phyloP scores from a whole-genome alignment of 1,284 basidiomycete genomes.

The Trichosporon sp. region DNA sequence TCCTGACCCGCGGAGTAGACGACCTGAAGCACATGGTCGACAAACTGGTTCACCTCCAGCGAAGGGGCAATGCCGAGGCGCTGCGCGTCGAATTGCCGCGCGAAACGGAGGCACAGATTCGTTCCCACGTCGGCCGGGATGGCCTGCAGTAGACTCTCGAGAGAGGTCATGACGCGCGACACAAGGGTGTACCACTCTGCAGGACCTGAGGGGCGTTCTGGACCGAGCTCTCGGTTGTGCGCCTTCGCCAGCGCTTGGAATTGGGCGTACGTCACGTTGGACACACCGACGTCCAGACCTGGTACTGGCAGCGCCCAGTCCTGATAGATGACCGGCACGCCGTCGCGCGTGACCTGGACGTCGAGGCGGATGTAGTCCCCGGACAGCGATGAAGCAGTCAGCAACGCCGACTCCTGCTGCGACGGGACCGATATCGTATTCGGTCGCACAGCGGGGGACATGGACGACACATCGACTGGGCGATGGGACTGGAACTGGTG shows the following conservation, averaged over 20 bases:
- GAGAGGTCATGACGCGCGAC: conserved; percentile 66
- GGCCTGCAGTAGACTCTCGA: conserved; percentile 73
- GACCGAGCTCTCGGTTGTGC: conserved; percentile 59
- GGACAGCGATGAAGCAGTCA: conserved; percentile 62
- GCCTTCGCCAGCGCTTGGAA: conserved; percentile 69
- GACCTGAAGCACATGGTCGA: conserved; percentile 76
- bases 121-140: conserved; percentile 74
- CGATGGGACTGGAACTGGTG: conserved; percentile 56
- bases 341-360: conserved; percentile 89
- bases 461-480: conserved; percentile 45
- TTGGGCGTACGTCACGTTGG: conserved; percentile 78
- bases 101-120: conserved; percentile 76
- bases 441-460: conserved; percentile 48
- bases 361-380: conserved; percentile 83
- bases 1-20: conserved; percentile 68
- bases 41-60: conserved; percentile 74
- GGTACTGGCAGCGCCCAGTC: conserved; percentile 72
- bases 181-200: conserved; percentile 66
- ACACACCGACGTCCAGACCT: conserved; percentile 75
- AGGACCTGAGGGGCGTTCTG: conserved; percentile 49
- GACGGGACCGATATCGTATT: conserved; percentile 29
- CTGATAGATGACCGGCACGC: conserved; percentile 79
- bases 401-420: conserved; percentile 48
- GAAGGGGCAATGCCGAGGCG: conserved; percentile 60
- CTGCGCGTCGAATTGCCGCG: conserved; percentile 59